phyloP scores from a whole-genome alignment of 2,329 filamentous ascomycete genomes.

The Fusarium siculi region DNA sequence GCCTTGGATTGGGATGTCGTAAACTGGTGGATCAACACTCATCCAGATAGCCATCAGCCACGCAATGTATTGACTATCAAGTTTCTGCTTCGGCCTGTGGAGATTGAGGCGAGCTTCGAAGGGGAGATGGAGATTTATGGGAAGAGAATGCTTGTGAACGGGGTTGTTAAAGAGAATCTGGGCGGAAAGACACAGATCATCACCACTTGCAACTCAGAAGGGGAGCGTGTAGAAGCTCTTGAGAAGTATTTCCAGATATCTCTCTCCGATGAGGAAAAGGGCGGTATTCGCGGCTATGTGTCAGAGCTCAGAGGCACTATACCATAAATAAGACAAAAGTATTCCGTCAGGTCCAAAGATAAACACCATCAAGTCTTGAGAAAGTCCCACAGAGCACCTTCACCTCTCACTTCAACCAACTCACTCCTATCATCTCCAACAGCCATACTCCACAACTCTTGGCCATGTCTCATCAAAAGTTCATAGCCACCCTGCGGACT shows the following conservation, averaged over 20 bases:
- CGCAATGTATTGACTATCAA: slow-evolving; percentile 61
- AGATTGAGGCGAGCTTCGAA: slow-evolving; percentile 48
- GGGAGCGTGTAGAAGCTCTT: slow-evolving; percentile 59
- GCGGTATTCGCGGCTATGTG: slow-evolving; percentile 17
- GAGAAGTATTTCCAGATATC: slow-evolving; percentile 60
- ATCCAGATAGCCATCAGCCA: slow-evolving; percentile 63
- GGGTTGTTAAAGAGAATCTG: slow-evolving; percentile 35
- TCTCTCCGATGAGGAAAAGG: slow-evolving; percentile 48
- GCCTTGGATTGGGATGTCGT: slow-evolving; percentile 65
- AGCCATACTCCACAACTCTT: slow-evolving; percentile 46
- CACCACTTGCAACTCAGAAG: slow-evolving; percentile 54
- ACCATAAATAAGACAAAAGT: not conserved
- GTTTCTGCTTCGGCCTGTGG: slow-evolving; percentile 59
- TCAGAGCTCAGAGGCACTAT: not conserved
- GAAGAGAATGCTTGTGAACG: slow-evolving; percentile 42
- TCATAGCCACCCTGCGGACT: slow-evolving; percentile 49
- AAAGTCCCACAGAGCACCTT: slow-evolving; percentile 49
- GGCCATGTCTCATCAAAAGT: slow-evolving; percentile 43
- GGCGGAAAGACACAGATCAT: slow-evolving; percentile 25
- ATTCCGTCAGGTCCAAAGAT: not conserved
- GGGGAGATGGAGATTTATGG: slow-evolving; percentile 33
- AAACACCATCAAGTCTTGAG: slow-evolving; percentile 17
- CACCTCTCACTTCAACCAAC: slow-evolving; percentile 40
- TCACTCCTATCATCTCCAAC: slow-evolving; percentile 33
- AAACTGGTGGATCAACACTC: slow-evolving; percentile 65